These are phyloP conservation scores for Tetragonia tetragonoides DNA, from an alignment of 148 eudicot genomes.

Conservation along the genomic window DNA sequence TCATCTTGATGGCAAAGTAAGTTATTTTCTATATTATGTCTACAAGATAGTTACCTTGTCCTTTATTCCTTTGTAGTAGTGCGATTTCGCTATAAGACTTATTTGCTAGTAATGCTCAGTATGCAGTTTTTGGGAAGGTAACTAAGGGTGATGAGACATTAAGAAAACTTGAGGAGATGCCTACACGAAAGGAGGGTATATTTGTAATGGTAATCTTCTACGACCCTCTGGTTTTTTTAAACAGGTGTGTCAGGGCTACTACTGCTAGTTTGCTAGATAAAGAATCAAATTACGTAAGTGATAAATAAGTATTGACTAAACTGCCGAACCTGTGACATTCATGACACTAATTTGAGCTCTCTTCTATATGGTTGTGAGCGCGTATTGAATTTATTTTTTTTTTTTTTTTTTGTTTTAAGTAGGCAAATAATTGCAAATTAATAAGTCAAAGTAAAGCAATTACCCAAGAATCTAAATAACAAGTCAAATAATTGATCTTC, in stretches of 20 bases:
- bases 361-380: too few relatives aligned
- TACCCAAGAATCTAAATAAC: too few relatives aligned
- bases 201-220: slow-evolving; percentile 81
- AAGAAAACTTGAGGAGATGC: slow-evolving; percentile 81
- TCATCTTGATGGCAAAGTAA: slow-evolving; percentile 86
- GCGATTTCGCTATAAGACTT: not conserved
- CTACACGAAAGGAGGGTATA: slow-evolving; percentile 85
- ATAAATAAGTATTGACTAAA: not conserved
- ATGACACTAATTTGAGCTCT: too few relatives aligned
- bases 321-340: not conserved
- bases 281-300: not conserved
- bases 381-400: too few relatives aligned
- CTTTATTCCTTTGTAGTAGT: not conserved
- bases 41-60: not conserved
- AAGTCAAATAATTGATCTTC: too few relatives aligned
- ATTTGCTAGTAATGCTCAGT: slow-evolving; percentile 38
- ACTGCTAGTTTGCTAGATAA: too few relatives aligned
- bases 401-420: too few relatives aligned
- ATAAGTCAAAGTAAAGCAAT: too few relatives aligned
- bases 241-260: not conserved
- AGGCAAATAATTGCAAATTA: too few relatives aligned
- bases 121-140: slow-evolving; percentile 86
- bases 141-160: slow-evolving; percentile 93
- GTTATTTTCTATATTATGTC: slow-evolving; percentile 17
- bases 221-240: slow-evolving; percentile 6